These are phyloP conservation scores for Delonix regia DNA, from an alignment of 306 rosid genomes.

Conservation along the genomic window DNA sequence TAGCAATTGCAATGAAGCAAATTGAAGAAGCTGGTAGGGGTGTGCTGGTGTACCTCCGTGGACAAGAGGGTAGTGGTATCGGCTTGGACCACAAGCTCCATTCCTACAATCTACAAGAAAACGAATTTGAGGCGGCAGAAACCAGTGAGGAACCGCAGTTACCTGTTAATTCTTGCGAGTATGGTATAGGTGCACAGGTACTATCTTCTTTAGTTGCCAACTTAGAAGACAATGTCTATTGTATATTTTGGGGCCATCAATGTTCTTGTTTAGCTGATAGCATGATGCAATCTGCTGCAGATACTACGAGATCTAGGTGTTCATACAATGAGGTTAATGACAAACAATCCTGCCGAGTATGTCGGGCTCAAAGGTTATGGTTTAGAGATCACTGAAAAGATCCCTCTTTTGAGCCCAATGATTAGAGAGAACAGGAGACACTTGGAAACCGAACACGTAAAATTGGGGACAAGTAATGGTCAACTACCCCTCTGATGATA, in stretches of 20 bases:
- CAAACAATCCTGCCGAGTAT: slow-evolving; percentile 48
- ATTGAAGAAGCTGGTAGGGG: slow-evolving; percentile 78
- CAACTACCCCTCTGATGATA: neutral
- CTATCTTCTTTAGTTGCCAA: neutral
- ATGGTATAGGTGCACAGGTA: slow-evolving; percentile 81
- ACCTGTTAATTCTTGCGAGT: slow-evolving; percentile 64
- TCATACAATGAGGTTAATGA: slow-evolving; percentile 52
- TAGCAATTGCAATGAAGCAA: slow-evolving; percentile 67
- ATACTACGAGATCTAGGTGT: slow-evolving; percentile 53
- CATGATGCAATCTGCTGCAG: slow-evolving; percentile 36
- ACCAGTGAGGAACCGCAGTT: slow-evolving; percentile 57
- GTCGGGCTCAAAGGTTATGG: slow-evolving; percentile 54
- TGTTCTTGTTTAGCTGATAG: neutral
- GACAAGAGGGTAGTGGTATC: slow-evolving; percentile 75
- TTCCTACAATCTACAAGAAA: slow-evolving; percentile 53
- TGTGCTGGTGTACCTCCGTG: slow-evolving; percentile 71
- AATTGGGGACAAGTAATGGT: slow-evolving; percentile 32
- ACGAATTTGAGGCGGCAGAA: slow-evolving; percentile 57
- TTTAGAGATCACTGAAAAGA: slow-evolving; percentile 42
- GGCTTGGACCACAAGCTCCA: slow-evolving; percentile 69
- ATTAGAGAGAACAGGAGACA: slow-evolving; percentile 38
- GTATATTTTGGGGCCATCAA: neutral
- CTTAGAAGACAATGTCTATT: neutral
- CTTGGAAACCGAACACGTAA: slow-evolving; percentile 35
- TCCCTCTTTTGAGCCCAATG: slow-evolving; percentile 43